Base-by-base conservation (phyloP, 176 grass and related monocot genomes). In the Aegilops speltoides region DNA sequence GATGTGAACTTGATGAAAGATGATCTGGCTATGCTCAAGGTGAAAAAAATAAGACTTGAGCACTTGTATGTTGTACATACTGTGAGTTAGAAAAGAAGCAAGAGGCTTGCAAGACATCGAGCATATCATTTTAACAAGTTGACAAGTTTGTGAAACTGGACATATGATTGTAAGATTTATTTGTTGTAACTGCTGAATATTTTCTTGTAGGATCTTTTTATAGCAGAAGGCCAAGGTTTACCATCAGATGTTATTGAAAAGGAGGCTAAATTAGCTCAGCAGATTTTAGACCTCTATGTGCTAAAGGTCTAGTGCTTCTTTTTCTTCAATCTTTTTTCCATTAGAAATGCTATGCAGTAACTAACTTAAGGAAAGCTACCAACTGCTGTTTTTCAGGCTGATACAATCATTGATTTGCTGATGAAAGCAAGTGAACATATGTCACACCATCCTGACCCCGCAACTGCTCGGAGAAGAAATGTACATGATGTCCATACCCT, bases 221-320 rank as follows among this genome's bases (percentile, higher is more conserved):
- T 98, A 89, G 96, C 93, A 78, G 91, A 94, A 79, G 96, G 96
- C 20, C 96, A 98, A 89, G 96, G 96, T 68, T 91, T 98, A 80
- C 90, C 93, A 79, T 64, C 40, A 76, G 91, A 92, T 91, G 50
- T 87, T 63, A 86, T 98, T 79, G 93, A 98, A 87, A 83, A 81
- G 29, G 91, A 95, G 83, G 84, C 88, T 87, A 95, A 87, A 88
- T 78, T 95, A 86, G 83, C 72, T 86, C 83, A 83, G 46, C 86
- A 94, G 72, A 95, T 98, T 83, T 78, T 98, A 63, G 87, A 95
- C 72, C 84, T 98, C 37, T 93, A 92, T 92, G 64, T 87, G 67
- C 75, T 92, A 36, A 95, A 98, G 95, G 95, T 98, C 17, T 40
- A 82, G 15, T 56, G n/a, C 62, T 86, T 19, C 22, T 83, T 82